Conservation (phyloP, 176 grass and related monocot species). For the Oryza longistaminata region DNA sequence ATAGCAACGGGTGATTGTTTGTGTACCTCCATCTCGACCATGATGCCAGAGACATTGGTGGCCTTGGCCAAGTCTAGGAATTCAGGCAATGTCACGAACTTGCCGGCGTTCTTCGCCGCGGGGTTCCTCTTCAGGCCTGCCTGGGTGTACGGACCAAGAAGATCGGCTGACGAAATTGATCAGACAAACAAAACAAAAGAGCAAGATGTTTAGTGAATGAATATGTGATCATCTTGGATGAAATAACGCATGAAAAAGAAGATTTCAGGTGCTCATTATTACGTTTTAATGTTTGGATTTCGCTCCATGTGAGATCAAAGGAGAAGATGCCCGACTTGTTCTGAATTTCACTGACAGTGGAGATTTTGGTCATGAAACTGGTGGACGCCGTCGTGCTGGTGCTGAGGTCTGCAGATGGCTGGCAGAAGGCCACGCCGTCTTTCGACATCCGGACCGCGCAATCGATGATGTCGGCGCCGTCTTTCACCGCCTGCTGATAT, state of each 20-base stretch:
- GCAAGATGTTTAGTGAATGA: constrained; percentile 32
- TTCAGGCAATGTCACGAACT: constrained; percentile 59
- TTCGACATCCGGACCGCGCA: constrained; percentile 88
- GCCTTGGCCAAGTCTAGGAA: constrained; percentile 73
- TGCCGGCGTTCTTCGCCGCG: constrained; percentile 70
- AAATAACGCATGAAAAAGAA: background rate
- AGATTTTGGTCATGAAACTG: constrained; percentile 53
- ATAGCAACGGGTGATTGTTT: no score
- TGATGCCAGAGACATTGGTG: constrained; percentile 66
- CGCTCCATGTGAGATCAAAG: constrained; percentile 85
- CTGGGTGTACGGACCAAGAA: constrained; percentile 55
- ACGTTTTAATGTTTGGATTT: constrained; percentile 84
- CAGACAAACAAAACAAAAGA: background rate
- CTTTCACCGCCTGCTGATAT: constrained; percentile 64
- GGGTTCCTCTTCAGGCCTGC: constrained; percentile 75
- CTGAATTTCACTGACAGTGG: constrained; percentile 64
- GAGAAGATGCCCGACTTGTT: constrained; percentile 73
- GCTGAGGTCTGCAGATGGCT: constrained; percentile 63
- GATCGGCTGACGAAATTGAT: constrained; percentile 45
- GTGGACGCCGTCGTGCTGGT: constrained; percentile 49
- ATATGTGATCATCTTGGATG: background rate
- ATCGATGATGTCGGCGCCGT: constrained; percentile 68
- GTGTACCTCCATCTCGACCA: constrained; percentile 79
- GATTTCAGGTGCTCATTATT: constrained; percentile 30
- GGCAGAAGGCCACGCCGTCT: constrained; percentile 76